Conservation (phyloP, 2,329 filamentous ascomycete species). For the Verticillium dahliae region DNA sequence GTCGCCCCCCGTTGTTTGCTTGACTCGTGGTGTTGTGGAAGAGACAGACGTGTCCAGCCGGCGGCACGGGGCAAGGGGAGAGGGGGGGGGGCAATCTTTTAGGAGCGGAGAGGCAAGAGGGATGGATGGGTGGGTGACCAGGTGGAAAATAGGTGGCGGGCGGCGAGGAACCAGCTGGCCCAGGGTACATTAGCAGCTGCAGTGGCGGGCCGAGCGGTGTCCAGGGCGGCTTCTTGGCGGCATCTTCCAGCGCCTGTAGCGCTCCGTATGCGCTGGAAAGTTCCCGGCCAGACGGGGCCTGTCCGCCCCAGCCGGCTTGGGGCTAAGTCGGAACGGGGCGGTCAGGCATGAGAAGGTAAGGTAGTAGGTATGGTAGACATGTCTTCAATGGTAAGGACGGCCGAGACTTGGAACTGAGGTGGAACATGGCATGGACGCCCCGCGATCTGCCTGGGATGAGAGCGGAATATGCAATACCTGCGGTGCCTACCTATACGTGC, state of each 20-base stretch:
- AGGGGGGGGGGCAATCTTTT: neutral
- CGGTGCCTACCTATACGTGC: too few species aligned
- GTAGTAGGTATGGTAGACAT: neutral
- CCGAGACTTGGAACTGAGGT: neutral
- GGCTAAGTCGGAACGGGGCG: neutral
- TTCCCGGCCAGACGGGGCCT: neutral
- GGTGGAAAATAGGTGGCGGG: neutral
- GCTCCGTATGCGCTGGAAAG: neutral
- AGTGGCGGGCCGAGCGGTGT: neutral
- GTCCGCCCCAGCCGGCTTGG: neutral
- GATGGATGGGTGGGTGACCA: neutral
- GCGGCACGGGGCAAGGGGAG: neutral
- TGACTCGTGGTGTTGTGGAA: neutral
- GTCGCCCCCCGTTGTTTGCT: neutral
- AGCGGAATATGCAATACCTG: neutral
- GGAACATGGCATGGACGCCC: neutral
- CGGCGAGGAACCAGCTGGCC: neutral
- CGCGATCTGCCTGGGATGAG: neutral
- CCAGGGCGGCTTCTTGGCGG: neutral
- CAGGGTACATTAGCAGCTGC: neutral
- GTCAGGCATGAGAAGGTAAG: too few species aligned
- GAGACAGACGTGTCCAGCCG: too few species aligned
- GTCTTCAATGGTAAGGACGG: neutral
- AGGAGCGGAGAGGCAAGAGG: neutral
- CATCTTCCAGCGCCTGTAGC: neutral